Evolutionary conservation across 768 basidiomycete species (phyloP), one percentile per base, ranked within the genome.

Genomic region (Rhodotorula babjevae): DNA sequence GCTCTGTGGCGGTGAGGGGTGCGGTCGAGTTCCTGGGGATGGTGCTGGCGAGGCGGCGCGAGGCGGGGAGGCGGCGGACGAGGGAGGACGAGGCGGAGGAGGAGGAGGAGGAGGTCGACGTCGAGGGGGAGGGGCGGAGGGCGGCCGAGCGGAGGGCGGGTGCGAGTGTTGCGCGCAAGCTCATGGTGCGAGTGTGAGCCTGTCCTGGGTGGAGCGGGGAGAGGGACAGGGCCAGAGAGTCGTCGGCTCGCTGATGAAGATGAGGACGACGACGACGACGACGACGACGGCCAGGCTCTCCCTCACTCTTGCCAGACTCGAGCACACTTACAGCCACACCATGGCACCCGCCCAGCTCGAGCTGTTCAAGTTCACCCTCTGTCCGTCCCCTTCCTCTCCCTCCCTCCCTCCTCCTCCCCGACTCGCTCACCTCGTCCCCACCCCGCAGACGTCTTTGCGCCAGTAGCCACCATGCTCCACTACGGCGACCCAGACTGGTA

Each of bases 401-500:
- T 52, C 27, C 40, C 27, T n/a, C 27, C 18, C 57, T 33, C 57
- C 27, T 31, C 14, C 36, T 11, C 49, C 52, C 36, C 50, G 9
- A 49, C 61, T 60, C 47, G 40, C 63, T 61, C 36, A 47, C 11
- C 19, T 14, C 50, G 3, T 11, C 3, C 50, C 50, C 33, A 14
- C 50, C 40, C 44, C 36, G 23, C 68, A 73, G 71, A 93, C 81
- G 87, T 93, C 67, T 91, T 91, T 77, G 87, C 92, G 69, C 92
- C 92, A 18, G 87, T 93, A 68, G 82, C 85, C 59, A 88, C 90
- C 33, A 85, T 93, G 78, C 82, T 92, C 62, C 89, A 92, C 81
- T 93, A 90, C 78, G 91, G 92, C 57, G 90, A 93, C 80, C 90
- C 91, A 11, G 86, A 89, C 55, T 93, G 92, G 92, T 93, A 93